These are phyloP conservation scores for Yamadazyma spencermartinsiae DNA, from an alignment of 1,139 yeast species.

Conservation along the genomic window DNA sequence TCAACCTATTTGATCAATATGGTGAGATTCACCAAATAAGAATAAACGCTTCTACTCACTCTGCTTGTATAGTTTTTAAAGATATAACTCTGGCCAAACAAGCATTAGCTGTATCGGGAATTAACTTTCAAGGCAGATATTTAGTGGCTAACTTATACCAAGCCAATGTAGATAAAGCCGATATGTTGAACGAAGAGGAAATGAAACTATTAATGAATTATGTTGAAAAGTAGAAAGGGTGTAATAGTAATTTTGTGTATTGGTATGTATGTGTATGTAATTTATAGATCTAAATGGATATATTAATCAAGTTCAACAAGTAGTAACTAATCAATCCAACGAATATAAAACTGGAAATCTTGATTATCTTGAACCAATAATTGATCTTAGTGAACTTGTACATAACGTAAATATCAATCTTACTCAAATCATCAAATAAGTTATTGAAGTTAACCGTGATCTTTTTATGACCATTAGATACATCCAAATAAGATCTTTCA, in stretches of 20 bases:
- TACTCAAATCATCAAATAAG: slow-evolving; percentile 68
- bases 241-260: not conserved
- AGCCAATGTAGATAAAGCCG: slow-evolving; percentile 28
- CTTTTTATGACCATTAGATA: slow-evolving; percentile 75
- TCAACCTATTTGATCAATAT: slow-evolving; percentile 54
- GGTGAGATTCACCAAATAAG: slow-evolving; percentile 62
- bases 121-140: slow-evolving; percentile 59
- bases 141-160: slow-evolving; percentile 49
- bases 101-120: slow-evolving; percentile 44
- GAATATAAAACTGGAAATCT: slow-evolving; percentile 65
- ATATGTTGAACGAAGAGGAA: slow-evolving; percentile 1
- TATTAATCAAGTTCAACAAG: slow-evolving; percentile 41
- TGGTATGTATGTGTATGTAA: not conserved
- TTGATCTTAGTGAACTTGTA: slow-evolving; percentile 60
- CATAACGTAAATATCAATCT: slow-evolving; percentile 56
- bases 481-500: slow-evolving; percentile 73
- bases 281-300: slow-evolving; percentile 22
- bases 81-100: slow-evolving; percentile 45
- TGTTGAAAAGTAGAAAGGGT: not conserved
- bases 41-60: slow-evolving; percentile 34
- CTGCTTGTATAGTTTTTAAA: slow-evolving; percentile 56
- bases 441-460: slow-evolving; percentile 63
- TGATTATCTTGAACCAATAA: slow-evolving; percentile 63
- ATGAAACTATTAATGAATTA: slow-evolving; percentile 1
- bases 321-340: slow-evolving; percentile 61